Evolutionary conservation across 345 rosid species (phyloP), one percentile per base, ranked within the genome.

Genomic region (Excoecaria cochinchinensis): DNA sequence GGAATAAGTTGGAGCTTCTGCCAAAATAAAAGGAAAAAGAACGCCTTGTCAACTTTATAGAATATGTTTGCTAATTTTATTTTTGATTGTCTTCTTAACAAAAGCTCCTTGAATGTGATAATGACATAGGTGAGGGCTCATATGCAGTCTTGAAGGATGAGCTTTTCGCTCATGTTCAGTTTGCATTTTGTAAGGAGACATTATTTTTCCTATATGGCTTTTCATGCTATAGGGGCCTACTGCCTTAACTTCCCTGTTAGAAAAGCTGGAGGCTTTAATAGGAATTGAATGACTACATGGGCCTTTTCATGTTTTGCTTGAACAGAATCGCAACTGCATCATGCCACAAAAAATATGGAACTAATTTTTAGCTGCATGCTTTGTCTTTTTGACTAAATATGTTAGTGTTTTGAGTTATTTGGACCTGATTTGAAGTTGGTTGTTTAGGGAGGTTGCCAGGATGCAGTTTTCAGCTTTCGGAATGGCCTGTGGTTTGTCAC

Each of bases 391-490:
- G 31, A 31, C 12, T 21, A 5, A 5, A 56, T 8, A 3, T 40
- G 6, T 14, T 13, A 50, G 38, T 5, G 10, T 16, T 16, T 15
- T 22, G 31, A 36, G 46, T 47, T 68, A 9, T 9, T 11, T 1
- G 51, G 60, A 60, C 36, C 36, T 77, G 64, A 74, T 67, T 46
- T 36, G 73, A 50, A 65, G 42, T 61, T 38, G 25, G 55, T 60
- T 21, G 21, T 62, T 12, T 62, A 52, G 64, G 39, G 76, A 74
- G 78, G 74, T 55, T 73, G 74, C 38, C 50, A 46, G 66, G 55
- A 24, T 8, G 69, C 61, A 78, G 75, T 73, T 78, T 74, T 76
- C 68, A 65, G 76, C 79, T 84, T 67, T 57, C 39, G 55, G 69
- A 76, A 75, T 74, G 79, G 74, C 77, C 67, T 48, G 74, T 14